Evolutionary conservation across 176 grass and related monocot genomes (phyloP).

Genomic region (Elymus sibiricus): DNA sequence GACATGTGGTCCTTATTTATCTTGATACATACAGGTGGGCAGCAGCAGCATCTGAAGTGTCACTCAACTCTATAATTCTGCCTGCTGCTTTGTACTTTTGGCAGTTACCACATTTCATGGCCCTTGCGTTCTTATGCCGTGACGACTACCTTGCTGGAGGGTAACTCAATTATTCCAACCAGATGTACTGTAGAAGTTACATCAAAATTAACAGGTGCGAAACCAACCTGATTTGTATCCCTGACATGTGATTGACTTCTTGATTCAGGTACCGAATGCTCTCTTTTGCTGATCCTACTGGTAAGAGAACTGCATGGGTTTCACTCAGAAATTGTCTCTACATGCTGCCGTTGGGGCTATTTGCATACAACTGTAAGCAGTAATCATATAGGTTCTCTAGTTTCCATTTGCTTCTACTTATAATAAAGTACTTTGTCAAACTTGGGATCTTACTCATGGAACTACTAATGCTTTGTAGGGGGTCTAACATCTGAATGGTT

Average conservation of each 20-base stretch:
- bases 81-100: conserved; percentile 90
- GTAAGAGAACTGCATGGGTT: conserved; percentile 83
- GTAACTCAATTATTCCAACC: conserved; percentile 36
- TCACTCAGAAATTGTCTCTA: conserved; percentile 93
- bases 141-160: conserved; percentile 91
- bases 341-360: conserved; percentile 76
- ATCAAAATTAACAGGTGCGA: not conserved
- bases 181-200: conserved; percentile 4
- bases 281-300: conserved; percentile 79
- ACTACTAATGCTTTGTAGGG: conserved; percentile 49
- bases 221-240: not conserved
- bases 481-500: conserved; percentile 91
- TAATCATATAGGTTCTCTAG: not conserved
- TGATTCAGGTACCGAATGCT: conserved; percentile 66
- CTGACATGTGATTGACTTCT: conserved; percentile 13
- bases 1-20: not conserved
- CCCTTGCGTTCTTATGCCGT: conserved; percentile 90
- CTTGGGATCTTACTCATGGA: conserved; percentile 5
- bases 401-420: not conserved
- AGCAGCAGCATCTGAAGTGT: conserved; percentile 71
- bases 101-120: conserved; percentile 99
- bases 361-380: conserved; percentile 81
- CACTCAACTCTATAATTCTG: conserved; percentile 81
- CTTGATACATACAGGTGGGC: conserved; percentile 56
- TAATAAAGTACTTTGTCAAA: not conserved